Base-by-base conservation (phyloP, 768 basidiomycete genomes). In the Leucosporidium creatinivorum region DNA sequence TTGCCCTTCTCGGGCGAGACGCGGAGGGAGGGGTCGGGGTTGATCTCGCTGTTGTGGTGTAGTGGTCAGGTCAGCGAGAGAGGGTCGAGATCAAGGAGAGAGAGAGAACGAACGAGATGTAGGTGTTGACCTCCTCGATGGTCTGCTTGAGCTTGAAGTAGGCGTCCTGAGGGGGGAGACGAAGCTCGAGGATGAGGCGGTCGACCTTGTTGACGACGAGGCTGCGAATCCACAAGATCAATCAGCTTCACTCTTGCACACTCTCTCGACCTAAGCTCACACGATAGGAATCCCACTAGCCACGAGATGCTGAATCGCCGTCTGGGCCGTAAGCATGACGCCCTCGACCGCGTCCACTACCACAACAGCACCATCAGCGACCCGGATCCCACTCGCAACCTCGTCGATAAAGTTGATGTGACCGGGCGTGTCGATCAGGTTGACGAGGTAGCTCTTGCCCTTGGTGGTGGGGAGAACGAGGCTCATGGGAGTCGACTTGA, bases 401-500 rank as follows among this genome's bases (percentile, higher is more conserved):
- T 99, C 96, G 76, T 99, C 96, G n/a, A 93, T 85, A 76, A 99
- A 98, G 79, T 98, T 98, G 67, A 93, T 91, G 75, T 99, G 96
- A 44, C 96, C 96, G 4, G 96, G 96, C 0, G 96, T 98, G 78
- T 99, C 96, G 74, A 99, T 87, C 36, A 97, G 78, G 78, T 99
- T 93, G 61, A 98, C 77, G 26, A 99, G 83, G 78, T 93, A 89
- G 2, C 93, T 96, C 80, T 98, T 98, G 64, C 93, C 91, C 54
- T 83, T 80, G 19, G 91, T 92, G 19, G 85, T 89, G 23, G 85
- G 85, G 6, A 97, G 82, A 63, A 99, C 81, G 61, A 99, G 83
- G 19, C 93, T 96, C 87, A 99, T 94, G 12, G 96, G 93, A 0
- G 89, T 90, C 2, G 94, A 96, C 80, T 98, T 98, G 74, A 98